Percentiles rank a stretch among this genome's conserved stretches.
phyloP scores from a whole-genome alignment of 73 alveolate species.

The Paramecium biaurelia region DNA sequence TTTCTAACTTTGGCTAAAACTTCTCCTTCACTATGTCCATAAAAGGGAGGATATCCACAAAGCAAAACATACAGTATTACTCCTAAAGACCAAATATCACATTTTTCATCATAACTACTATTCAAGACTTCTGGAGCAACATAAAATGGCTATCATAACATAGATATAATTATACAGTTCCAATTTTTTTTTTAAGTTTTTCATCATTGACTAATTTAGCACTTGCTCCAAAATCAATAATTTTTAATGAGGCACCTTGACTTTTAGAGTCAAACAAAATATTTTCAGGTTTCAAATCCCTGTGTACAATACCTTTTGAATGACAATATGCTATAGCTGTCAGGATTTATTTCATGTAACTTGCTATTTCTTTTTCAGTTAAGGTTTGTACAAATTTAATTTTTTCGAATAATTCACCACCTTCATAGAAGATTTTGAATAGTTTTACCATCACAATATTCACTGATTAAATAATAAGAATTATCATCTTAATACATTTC shows the following conservation, averaged over 20 bases:
- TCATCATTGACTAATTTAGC: constrained; percentile 37
- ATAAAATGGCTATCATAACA: constrained; percentile 37
- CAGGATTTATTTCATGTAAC: constrained; percentile 73
- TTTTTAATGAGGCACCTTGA: constrained; percentile 77
- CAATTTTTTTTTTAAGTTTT: constrained; percentile 50
- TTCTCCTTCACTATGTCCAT: constrained; percentile 61
- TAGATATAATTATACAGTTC: constrained; percentile 40
- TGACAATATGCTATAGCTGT: constrained; percentile 88
- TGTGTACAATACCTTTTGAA: constrained; percentile 87
- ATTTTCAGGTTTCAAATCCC: constrained; percentile 96
- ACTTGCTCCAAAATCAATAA: constrained; percentile 89
- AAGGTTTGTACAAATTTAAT: constrained; percentile 68
- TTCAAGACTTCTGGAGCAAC: constrained; percentile 75
- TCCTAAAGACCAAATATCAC: constrained; percentile 75
- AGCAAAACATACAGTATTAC: constrained; percentile 65
- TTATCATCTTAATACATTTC: constrained; percentile 26
- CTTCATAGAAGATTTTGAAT: background rate
- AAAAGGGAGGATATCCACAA: constrained; percentile 67
- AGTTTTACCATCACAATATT: constrained; percentile 49
- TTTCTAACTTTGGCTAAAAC: constrained; percentile 42
- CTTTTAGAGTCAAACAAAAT: constrained; percentile 78
- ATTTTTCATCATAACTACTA: constrained; percentile 68
- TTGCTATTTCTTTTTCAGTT: constrained; percentile 73
- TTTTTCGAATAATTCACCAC: constrained; percentile 75
- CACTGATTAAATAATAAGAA: constrained; percentile 37